Conservation (phyloP, 1,139 yeast species). For the Arxiozyma slooffiae region DNA sequence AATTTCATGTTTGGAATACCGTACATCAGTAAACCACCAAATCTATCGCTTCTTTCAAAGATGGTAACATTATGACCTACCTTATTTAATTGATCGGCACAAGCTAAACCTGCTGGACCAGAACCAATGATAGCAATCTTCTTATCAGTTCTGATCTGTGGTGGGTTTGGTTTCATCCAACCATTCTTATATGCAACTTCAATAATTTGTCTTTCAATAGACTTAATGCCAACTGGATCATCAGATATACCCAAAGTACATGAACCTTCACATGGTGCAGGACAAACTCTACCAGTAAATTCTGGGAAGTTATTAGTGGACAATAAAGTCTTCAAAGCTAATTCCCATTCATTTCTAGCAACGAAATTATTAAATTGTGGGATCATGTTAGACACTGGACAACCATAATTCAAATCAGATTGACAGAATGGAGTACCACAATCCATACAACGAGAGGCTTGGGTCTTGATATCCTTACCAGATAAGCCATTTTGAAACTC, state of each 20-base stretch:
- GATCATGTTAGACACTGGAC: slow-evolving; percentile 93
- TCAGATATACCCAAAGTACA: slow-evolving; percentile 91
- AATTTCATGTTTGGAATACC: slow-evolving; percentile 99
- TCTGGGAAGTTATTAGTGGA: slow-evolving; percentile 99
- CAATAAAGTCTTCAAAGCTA: slow-evolving; percentile 81
- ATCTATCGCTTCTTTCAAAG: slow-evolving; percentile 87
- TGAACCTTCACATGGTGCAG: slow-evolving; percentile 99
- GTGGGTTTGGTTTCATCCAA: slow-evolving; percentile 85
- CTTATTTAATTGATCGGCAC: slow-evolving; percentile 92
- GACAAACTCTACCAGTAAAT: slow-evolving; percentile 96
- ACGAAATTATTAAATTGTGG: slow-evolving; percentile 98
- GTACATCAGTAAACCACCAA: slow-evolving; percentile 96
- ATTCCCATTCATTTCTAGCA: slow-evolving; percentile 89
- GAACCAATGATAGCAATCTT: slow-evolving; percentile 84
- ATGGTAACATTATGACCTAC: slow-evolving; percentile 92
- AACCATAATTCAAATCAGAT: slow-evolving; percentile 72
- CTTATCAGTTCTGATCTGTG: slow-evolving; percentile 72
- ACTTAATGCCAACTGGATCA: slow-evolving; percentile 94
- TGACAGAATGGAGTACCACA: slow-evolving; percentile 99
- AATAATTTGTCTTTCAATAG: slow-evolving; percentile 91
- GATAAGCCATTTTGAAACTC: slow-evolving; percentile 77
- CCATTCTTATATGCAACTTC: slow-evolving; percentile 95
- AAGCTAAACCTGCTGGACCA: slow-evolving; percentile 94
- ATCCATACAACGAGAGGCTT: slow-evolving; percentile 99
- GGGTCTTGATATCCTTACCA: slow-evolving; percentile 76